Conservation (phyloP, 2,329 filamentous ascomycete genomes). For the Daldinia sp. region DNA sequence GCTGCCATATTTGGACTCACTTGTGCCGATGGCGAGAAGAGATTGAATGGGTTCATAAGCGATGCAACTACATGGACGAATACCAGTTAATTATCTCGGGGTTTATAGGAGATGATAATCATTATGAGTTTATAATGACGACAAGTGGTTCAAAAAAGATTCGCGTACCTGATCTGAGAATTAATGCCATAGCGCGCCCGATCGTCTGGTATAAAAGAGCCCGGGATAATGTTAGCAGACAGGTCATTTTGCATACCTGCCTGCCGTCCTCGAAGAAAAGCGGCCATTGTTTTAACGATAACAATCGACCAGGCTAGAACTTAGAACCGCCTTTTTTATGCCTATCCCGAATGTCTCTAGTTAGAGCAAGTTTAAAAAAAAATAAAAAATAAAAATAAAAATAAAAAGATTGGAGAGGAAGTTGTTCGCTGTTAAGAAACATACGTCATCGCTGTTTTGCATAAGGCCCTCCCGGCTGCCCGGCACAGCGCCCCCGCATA, state of each 20-base stretch:
- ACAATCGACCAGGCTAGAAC: neutral
- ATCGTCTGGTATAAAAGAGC: slow-evolving; percentile 84
- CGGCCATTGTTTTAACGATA: slow-evolving; percentile 68
- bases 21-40: slow-evolving; percentile 89
- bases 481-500: neutral
- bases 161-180: slow-evolving; percentile 69
- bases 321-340: neutral
- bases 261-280: slow-evolving; percentile 91
- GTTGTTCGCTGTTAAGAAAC: neutral
- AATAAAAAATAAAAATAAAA: too few species aligned
- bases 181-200: slow-evolving; percentile 84
- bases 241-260: slow-evolving; percentile 91
- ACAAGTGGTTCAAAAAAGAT: neutral
- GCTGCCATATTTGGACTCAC: slow-evolving; percentile 82
- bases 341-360: neutral
- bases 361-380: neutral
- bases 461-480: neutral
- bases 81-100: slow-evolving; percentile 1
- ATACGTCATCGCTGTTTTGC: slow-evolving; percentile 21
- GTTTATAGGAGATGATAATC: neutral
- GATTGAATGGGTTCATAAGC: slow-evolving; percentile 95
- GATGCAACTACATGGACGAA: slow-evolving; percentile 71
- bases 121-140: neutral
- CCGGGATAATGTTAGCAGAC: slow-evolving; percentile 79
- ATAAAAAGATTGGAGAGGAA: neutral